Evolutionary conservation across 768 basidiomycete species (phyloP).

Genomic region (Pulveroboletus sp.): DNA sequence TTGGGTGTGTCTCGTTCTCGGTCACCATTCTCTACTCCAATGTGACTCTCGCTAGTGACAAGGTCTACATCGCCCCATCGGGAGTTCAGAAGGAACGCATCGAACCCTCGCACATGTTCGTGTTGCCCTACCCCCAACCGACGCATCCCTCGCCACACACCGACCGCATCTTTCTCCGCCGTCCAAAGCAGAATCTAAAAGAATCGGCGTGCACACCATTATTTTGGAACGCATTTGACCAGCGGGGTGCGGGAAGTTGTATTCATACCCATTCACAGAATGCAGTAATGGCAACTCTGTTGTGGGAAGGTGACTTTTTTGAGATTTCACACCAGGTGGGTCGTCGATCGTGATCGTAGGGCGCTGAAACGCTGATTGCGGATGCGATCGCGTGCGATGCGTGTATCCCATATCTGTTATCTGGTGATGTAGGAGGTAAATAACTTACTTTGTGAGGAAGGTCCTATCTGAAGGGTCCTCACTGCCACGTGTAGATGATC

Average conservation of each 20-base stretch:
- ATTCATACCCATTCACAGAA: slow-evolving; percentile 92
- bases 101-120: slow-evolving; percentile 79
- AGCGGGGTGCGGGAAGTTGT: slow-evolving; percentile 77
- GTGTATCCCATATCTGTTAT: too few species aligned
- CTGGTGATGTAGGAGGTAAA: slow-evolving; percentile 44
- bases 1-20: slow-evolving; percentile 44
- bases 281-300: slow-evolving; percentile 83
- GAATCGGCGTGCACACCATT: slow-evolving; percentile 88
- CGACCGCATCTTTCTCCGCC: slow-evolving; percentile 75
- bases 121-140: slow-evolving; percentile 73
- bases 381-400: background rate
- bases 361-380: too few species aligned
- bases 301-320: slow-evolving; percentile 71
- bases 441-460: background rate
- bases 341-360: background rate
- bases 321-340: slow-evolving; percentile 78
- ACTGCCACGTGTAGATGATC: slow-evolving; percentile 72
- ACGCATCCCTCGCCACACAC: slow-evolving; percentile 50
- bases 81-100: slow-evolving; percentile 93
- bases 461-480: background rate
- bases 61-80: slow-evolving; percentile 84
- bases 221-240: slow-evolving; percentile 89
- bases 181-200: slow-evolving; percentile 67
- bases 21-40: too few species aligned
- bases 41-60: slow-evolving; percentile 45